Evolutionary conservation across 306 rosid species (phyloP), one percentile per base, ranked within the genome.

Genomic region (Castanea sativa): DNA sequence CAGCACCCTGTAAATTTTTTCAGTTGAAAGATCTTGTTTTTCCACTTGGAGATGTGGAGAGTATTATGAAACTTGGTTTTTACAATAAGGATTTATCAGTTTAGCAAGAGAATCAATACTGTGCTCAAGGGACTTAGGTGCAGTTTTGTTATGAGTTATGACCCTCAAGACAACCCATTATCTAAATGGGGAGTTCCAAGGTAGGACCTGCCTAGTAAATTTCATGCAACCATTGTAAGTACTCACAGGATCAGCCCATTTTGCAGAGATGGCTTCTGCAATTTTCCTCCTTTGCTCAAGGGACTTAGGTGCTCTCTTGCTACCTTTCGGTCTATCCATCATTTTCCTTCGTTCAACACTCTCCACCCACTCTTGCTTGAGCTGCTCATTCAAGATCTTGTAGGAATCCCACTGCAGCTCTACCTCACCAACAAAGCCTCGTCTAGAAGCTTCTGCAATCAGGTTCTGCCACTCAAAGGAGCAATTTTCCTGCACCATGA

Each of bases 201-300:
- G 56, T 76, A 79, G 73, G 77, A 69, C 55, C 64, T 55, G 18
- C 71, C 67, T 65, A 76, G 45, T 45, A 53, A 73, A 51, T 0
- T 38, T 38, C 77, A 69, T 43, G 55, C 56, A 69, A 84, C 76
- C 64, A 60, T 72, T 56, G 74, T 51, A 72, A 64, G 57, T 69
- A 90, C 98, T 83, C 86, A 93, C 99, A 73, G 96, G 91, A 83
- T 93, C 91, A 29, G 91, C 89, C 99, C 99, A 95, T 89, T 95
- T 95, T 78, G 96, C 90, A 80, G 91, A 58, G 83, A 95, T 93
- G 79, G 98, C 93, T 88, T 84, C 89, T n/a, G 99, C 88, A 56
- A 95, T 95, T 82, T 89, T 93, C 87, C 87, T 89, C 79, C 91
- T 93, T 85, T 95, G 99, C 76, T 91, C 98, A 43, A 65, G 87